These are phyloP conservation scores for Eudorina sp. DNA, from an alignment of 139 green algal genomes.

Conservation along the genomic window DNA sequence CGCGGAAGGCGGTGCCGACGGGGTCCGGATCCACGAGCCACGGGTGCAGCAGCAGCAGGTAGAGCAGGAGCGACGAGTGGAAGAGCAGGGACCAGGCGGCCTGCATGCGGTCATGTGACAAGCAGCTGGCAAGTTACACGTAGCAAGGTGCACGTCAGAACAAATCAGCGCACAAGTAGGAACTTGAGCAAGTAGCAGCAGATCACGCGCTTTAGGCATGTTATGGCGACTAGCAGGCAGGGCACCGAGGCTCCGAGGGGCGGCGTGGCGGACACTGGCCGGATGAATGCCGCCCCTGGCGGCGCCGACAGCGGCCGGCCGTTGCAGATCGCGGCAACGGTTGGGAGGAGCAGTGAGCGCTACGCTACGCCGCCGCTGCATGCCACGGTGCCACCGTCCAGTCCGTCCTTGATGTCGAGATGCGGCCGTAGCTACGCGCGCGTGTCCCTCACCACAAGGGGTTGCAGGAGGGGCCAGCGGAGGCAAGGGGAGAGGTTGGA, in stretches of 20 bases:
- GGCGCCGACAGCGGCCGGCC: neutral
- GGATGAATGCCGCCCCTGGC: neutral
- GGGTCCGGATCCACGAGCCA: conserved; percentile 13
- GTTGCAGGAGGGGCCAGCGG: neutral
- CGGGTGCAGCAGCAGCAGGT: conserved; percentile 13
- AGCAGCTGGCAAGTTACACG: neutral
- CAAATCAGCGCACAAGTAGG: neutral
- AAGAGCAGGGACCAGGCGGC: conserved; percentile 7
- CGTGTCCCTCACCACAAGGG: neutral
- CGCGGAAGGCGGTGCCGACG: conserved; percentile 9
- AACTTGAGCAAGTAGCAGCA: neutral
- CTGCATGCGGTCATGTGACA: neutral
- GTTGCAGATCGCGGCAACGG: neutral
- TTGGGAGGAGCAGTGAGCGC: neutral
- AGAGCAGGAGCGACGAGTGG: neutral
- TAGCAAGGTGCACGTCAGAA: neutral
- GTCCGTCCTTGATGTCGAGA: neutral
- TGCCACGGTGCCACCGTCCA: neutral
- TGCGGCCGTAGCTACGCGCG: neutral
- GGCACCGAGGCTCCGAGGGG: too few species aligned
- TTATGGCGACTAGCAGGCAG: too few species aligned
- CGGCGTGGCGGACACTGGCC: neutral
- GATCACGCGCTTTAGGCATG: too few species aligned
- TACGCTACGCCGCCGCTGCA: neutral
- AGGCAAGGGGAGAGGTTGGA: conserved; percentile 17